phyloP scores from a whole-genome alignment of 2,329 filamentous ascomycete species.

The Colletotrichum tropicale region DNA sequence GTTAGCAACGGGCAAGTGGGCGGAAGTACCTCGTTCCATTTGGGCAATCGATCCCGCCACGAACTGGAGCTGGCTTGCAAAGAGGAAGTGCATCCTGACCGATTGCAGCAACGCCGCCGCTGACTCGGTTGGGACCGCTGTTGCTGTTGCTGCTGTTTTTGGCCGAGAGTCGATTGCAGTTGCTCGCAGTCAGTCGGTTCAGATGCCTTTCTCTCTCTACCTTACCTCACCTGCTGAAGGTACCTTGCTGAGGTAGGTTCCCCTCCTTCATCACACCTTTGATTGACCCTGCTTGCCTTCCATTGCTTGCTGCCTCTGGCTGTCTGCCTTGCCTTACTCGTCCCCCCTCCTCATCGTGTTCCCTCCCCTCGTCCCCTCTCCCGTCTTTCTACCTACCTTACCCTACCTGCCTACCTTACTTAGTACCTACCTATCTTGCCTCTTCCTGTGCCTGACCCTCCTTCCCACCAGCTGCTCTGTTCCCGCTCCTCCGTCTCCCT shows the following conservation, averaged over 20 bases:
- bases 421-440: neutral
- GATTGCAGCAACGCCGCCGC: slow-evolving; percentile 13
- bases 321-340: neutral
- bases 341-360: neutral
- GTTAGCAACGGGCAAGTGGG: neutral
- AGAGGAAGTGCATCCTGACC: neutral
- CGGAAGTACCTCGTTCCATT: neutral
- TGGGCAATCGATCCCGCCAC: neutral
- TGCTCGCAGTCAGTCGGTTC: neutral
- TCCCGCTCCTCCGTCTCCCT: neutral
- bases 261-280: neutral
- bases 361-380: neutral
- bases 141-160: neutral
- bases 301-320: neutral
- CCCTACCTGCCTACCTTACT: no score
- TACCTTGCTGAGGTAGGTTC: neutral
- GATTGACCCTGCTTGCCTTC: neutral
- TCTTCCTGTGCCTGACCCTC: neutral
- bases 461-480: neutral
- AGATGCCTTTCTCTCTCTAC: neutral
- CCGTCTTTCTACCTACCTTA: neutral
- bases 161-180: neutral
- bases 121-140: slow-evolving; percentile 1
- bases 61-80: neutral
- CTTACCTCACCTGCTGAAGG: neutral